Base-by-base conservation (phyloP, 2,329 filamentous ascomycete species). In the Ilyonectria robusta region DNA sequence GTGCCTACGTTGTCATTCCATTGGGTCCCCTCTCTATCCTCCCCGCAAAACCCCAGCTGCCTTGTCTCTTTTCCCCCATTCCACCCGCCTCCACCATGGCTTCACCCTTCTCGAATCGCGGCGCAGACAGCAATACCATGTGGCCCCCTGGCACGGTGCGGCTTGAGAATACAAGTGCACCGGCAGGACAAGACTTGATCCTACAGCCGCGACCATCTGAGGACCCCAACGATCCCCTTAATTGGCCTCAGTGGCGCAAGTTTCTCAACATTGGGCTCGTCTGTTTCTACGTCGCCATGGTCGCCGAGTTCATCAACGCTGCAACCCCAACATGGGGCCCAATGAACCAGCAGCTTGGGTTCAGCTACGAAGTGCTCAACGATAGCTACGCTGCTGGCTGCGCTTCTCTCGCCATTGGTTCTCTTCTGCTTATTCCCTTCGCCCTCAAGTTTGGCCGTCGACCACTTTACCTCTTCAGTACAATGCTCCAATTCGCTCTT, bases 371-470 rank as follows among this genome's bases (percentile, higher is more conserved):
- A 1, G 69, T 79, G 0, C 68, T 87, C 37, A 87, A 86, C 57
- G 79, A 84, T 59, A 81, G 80, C 3, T 83, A 81, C 59, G 86
- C 84, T 1, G 79, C 81, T 2, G 81, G 80, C 4, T 84, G 78
- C 58, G 85, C 78, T 1, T 77, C 78, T 1, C 72, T 86, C 0
- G 81, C 79, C 15, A 57, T 86, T 6, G 83, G 84, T 1, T 78
- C 78, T 23, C 59, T 85, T 4, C 35, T 86, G 9, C 74, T 86
- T 42, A 80, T 85, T 2, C 84, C 84, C 0, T 82, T 86, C 37
- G 81, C 82, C 2, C 74, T 83, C 56, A 85, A 85, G 51, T 85
- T 79, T 59, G 84, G 84, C 2, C 76, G 84, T 4, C 80, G 85
- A 13, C 81, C 83, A 2, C 67, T 86, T 1, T 86, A 86, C 63